phyloP scores from a whole-genome alignment of 2,329 filamentous ascomycete genomes.

The Colletotrichum sp. region DNA sequence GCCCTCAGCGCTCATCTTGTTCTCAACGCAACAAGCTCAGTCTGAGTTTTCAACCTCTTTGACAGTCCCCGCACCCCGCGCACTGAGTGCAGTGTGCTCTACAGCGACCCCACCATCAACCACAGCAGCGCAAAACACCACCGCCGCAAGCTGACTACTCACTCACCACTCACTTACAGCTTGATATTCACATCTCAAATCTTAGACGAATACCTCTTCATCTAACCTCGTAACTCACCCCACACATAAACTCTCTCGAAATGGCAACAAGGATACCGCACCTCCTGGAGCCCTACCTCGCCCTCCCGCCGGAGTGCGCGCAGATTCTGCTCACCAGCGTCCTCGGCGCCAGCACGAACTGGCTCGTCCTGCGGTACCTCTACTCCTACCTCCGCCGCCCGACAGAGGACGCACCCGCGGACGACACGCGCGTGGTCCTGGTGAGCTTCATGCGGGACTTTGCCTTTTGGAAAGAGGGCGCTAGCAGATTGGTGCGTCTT shows the following conservation, averaged over 20 bases:
- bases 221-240: accelerated
- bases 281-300: constrained; percentile 68
- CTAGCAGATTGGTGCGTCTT: constrained; percentile 62
- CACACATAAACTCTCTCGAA: neutral
- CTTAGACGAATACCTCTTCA: neutral
- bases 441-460: constrained; percentile 83
- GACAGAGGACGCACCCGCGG: constrained; percentile 10
- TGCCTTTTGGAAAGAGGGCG: constrained; percentile 78
- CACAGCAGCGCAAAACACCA: neutral
- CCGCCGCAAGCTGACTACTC: neutral
- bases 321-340: constrained; percentile 73
- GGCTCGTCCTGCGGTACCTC: constrained; percentile 65
- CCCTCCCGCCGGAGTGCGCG: constrained; percentile 59
- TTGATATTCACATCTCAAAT: neutral
- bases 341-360: constrained; percentile 67
- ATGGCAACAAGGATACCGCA: constrained; percentile 63
- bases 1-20: accelerated
- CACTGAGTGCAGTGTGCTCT: neutral
- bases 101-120: neutral
- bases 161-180: neutral
- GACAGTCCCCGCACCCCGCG: neutral
- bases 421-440: constrained; percentile 65
- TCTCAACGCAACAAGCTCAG: neutral
- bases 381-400: constrained; percentile 44
- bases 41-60: neutral